Base-by-base conservation (phyloP, 164 flowering plant genomes). In the Buxus sempervirens region DNA sequence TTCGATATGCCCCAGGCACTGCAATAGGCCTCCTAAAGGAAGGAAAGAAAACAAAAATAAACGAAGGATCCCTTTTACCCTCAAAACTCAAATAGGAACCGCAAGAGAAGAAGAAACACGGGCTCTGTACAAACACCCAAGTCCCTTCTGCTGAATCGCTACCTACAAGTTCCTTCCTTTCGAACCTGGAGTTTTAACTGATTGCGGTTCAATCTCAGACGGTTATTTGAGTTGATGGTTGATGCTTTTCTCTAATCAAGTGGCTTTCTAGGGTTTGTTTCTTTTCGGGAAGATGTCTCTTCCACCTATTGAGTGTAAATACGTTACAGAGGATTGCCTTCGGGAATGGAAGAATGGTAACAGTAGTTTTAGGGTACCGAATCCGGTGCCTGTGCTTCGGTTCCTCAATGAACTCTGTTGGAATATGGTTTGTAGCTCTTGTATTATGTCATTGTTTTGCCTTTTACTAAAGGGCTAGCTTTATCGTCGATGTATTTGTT, bases 351-450 rank as follows among this genome's bases (percentile, higher is more conserved):
- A 83, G 63, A 78, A 68, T 22, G 87, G 86, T 55, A 84, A 78
- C 76, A 72, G 75, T 45, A 77, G 51, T 77, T 84, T 80, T 81
- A 84, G 74, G 69, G 64, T 80, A n/a, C 64, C 86, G 12, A 57
- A 74, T 9, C 85, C 95, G n/a, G 87, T 84, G 12, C 87, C 90
- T 0, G 23, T 80, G 71, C 85, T 88, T 36, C 96, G 98, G 32
- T 94, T 90, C 62, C 80, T 94, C 58, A 91, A 80, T 74, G 98
- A 94, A 86, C 93, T 94, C 65, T 88, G 88, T 81, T 90, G 81
- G 81, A 62, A 80, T 58, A 64, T 85, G 88, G 98, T 94, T 62
- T 27, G n/a, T n/a, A n/a, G 75, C 45, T 51, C 32, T 15, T 45
- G 14, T 15, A 15, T 48, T n/a, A 2, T 1, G 15, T 36, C 48